Evolutionary conservation across 371 early-diverging fungal species (phyloP), one percentile per base, ranked within the genome.

Genomic region (Syncephalastrum contaminatum): DNA sequence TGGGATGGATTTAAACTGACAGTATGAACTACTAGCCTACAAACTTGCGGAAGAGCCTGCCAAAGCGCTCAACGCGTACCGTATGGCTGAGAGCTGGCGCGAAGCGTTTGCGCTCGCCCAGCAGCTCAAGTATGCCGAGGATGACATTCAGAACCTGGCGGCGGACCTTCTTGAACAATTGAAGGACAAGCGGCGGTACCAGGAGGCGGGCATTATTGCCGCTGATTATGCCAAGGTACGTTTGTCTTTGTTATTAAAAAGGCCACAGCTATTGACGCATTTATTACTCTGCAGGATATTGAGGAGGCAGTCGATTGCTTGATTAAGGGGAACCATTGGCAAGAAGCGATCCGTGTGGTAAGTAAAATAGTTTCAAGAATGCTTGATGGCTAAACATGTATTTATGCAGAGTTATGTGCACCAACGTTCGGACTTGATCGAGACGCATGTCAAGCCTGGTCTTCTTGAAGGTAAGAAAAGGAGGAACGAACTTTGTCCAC

Each of bases 391-490:
- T 12, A 15, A 24, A 27, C 4, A 19, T 22, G 41, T 12, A 36
- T 39, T 48, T 58, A 19, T 48, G 4, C 54, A 83, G 81, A 78
- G 83, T 25, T 74, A 82, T 16, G 47, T 75, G 19, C 73, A 78
- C 40, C 61, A 75, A 30, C 86, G 88, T 14, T 24, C 68, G 4
- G 91, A 90, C 68, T 62, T 95, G 22, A 74, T 95, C 42, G 86
- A 87, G 24, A 87, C 91, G 3, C 85, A 85, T 16, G 72, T 95
- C 41, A 79, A 77, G 25, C 93, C 95, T 5, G 90, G 85, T 1
- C 59, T 93, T 16, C 67, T 80, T 18, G 83, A 86, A 54, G 91
- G 84, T 77, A 71, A 43, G 20, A 8, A 25, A 14, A 16, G 1
- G 4, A 25, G 1, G 27, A 53, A 22, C 12, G 4, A 30, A 4